Evolutionary conservation across 306 rosid genomes (phyloP).

Genomic region (Betula pendula): DNA sequence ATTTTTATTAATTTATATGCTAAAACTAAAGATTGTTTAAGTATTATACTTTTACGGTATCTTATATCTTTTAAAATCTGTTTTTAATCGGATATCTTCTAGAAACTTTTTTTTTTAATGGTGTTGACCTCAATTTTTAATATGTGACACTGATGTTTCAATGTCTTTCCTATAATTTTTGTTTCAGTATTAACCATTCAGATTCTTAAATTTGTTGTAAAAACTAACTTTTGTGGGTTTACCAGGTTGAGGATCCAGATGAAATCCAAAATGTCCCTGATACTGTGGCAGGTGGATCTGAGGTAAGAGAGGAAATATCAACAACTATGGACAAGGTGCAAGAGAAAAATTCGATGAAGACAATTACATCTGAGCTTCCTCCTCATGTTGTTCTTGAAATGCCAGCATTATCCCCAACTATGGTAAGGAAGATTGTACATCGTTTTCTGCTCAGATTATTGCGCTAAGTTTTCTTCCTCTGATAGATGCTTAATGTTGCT

Average conservation of each 20-base stretch:
- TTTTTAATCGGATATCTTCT: not conserved
- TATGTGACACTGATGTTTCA: slow-evolving; percentile 7
- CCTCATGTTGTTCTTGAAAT: slow-evolving; percentile 75
- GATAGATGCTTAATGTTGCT: slow-evolving; percentile 22
- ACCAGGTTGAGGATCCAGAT: slow-evolving; percentile 83
- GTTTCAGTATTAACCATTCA: not conserved
- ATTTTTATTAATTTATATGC: not conserved
- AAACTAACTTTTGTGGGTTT: slow-evolving; percentile 39
- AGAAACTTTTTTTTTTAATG: slow-evolving; percentile 3
- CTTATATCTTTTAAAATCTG: not conserved
- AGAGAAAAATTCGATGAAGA: slow-evolving; percentile 53
- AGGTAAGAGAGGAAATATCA: slow-evolving; percentile 44
- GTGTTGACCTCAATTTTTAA: slow-evolving; percentile 12
- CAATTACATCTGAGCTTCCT: slow-evolving; percentile 71
- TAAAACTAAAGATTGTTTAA: not conserved
- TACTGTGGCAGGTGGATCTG: slow-evolving; percentile 45
- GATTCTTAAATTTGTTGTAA: slow-evolving; percentile 34
- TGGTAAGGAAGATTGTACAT: slow-evolving; percentile 55
- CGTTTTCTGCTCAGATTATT: slow-evolving; percentile 17
- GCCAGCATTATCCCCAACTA: slow-evolving; percentile 98
- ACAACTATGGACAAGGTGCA: slow-evolving; percentile 39
- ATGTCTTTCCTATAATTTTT: not conserved
- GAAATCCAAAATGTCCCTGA: slow-evolving; percentile 79
- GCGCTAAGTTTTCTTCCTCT: slow-evolving; percentile 21
- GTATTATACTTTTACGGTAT: not conserved